A percentile compares a stretch with the other conserved stretches of the same genome.
Evolutionary conservation across 345 rosid genomes (phyloP).

Genomic region (Eucalyptus virginea): DNA sequence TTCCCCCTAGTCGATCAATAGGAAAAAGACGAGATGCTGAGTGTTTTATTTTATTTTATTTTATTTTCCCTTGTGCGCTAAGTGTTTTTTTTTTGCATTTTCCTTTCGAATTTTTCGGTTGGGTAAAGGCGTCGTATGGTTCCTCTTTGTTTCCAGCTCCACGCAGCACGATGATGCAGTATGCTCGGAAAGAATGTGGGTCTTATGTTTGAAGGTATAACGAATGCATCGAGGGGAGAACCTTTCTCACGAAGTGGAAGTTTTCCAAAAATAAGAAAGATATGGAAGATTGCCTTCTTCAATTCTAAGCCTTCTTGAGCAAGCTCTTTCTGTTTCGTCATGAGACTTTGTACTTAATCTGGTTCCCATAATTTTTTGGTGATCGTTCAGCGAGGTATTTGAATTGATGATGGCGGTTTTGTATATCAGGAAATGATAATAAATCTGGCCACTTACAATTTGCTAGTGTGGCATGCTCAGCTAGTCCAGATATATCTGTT

Average conservation of each 20-base stretch:
- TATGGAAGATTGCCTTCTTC: neutral
- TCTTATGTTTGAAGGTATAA: slow-evolving; percentile 56
- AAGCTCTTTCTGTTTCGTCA: neutral
- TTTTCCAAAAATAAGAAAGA: slow-evolving; percentile 68
- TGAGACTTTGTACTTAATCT: neutral
- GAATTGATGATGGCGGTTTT: neutral
- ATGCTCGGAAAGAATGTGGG: slow-evolving; percentile 11
- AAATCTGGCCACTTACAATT: too few relatives aligned
- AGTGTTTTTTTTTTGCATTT: too few relatives aligned
- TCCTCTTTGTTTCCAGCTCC: slow-evolving; percentile 24
- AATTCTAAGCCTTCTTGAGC: slow-evolving; percentile 32
- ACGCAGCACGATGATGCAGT: slow-evolving; percentile 25
- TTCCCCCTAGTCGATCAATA: too few relatives aligned
- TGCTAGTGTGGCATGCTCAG: neutral
- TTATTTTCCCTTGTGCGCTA: too few relatives aligned
- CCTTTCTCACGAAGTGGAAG: neutral
- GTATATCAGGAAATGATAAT: too few relatives aligned
- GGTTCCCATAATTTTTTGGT: neutral
- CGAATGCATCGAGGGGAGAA: slow-evolving; percentile 23
- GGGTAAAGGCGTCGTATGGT: neutral
- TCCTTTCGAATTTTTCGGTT: neutral
- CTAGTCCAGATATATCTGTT: neutral
- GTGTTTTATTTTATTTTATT: too few relatives aligned
- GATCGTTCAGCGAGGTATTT: neutral
- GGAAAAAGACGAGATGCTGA: too few relatives aligned